Conservation (phyloP, 1,139 yeast species). For the Suhomyces maxii region DNA sequence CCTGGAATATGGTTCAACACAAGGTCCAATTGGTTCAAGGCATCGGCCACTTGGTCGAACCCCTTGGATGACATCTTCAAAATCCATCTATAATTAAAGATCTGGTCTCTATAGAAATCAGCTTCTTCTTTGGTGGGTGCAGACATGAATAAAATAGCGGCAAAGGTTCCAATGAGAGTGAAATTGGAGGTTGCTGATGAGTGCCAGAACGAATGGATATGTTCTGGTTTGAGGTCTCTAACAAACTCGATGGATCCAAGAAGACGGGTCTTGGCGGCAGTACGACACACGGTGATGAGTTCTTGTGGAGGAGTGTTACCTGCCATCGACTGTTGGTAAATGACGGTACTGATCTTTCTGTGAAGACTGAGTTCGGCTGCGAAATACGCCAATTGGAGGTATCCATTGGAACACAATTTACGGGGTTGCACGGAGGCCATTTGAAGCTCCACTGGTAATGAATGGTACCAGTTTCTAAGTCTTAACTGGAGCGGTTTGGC, state of each 20-base stretch:
- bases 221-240: conserved; percentile 72
- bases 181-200: conserved; percentile 75
- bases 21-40: conserved; percentile 65
- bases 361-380: conserved; percentile 81
- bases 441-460: conserved; percentile 68
- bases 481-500: conserved; percentile 87
- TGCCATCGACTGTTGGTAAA: conserved; percentile 42
- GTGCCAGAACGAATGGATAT: conserved; percentile 87
- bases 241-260: conserved; percentile 82
- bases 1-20: conserved; percentile 70
- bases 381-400: conserved; percentile 79
- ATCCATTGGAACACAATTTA: conserved; percentile 67
- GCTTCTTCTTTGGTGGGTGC: conserved; percentile 62
- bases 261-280: conserved; percentile 80
- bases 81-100: conserved; percentile 74
- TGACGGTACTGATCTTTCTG: conserved; percentile 68
- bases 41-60: conserved; percentile 72
- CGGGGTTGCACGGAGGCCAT: conserved; percentile 63
- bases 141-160: conserved; percentile 70
- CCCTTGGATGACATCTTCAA: conserved; percentile 71
- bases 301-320: conserved; percentile 56
- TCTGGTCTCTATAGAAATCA: conserved; percentile 60
- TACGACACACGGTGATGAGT: conserved; percentile 65
- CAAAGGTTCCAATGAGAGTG: conserved; percentile 82
- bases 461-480: conserved; percentile 81